phyloP scores from a whole-genome alignment of 208 protist genomes.

The Leishmania guyanensis region DNA sequence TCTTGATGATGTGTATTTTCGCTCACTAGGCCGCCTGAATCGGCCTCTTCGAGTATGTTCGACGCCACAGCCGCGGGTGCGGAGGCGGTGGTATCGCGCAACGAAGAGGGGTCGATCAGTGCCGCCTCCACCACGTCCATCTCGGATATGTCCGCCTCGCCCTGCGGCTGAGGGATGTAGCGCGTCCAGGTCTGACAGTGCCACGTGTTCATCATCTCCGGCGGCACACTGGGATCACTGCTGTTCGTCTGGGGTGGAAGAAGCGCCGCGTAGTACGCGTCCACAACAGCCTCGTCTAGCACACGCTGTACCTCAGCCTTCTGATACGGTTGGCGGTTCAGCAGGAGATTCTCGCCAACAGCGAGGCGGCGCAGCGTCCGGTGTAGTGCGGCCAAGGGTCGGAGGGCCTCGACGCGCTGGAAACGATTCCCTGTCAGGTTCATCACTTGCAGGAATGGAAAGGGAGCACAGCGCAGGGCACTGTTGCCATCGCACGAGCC shows the following conservation, averaged over 20 bases:
- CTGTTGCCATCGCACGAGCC: constrained; percentile 5
- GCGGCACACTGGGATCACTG: not conserved
- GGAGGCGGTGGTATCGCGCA: constrained; percentile 3
- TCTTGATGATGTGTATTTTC: not conserved
- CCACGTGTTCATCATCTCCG: constrained; percentile 16
- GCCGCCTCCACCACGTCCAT: not conserved
- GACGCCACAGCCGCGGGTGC: not conserved
- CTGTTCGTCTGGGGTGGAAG: not conserved
- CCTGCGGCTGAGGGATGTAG: constrained; percentile 14
- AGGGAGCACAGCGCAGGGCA: constrained; percentile 50
- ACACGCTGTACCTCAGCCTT: constrained; percentile 27
- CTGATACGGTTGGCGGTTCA: constrained; percentile 26
- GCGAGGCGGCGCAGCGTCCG: constrained; percentile 66
- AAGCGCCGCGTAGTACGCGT: constrained; percentile 52
- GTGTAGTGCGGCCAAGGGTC: constrained; percentile 60
- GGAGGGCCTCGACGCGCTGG: constrained; percentile 34
- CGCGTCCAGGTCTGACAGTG: constrained; percentile 24
- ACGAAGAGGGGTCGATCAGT: constrained; percentile 5
- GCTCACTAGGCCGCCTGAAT: not conserved
- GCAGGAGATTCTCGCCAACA: constrained; percentile 65
- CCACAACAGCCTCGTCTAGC: constrained; percentile 64
- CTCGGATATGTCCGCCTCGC: constrained; percentile 22
- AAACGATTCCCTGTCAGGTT: constrained; percentile 71
- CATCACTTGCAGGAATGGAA: constrained; percentile 74
- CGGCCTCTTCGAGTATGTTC: not conserved